A percentile compares a stretch with the other conserved stretches of the same genome.
Conservation (phyloP, 352 stramenopile species). For the Phytophthora tentaculata region DNA sequence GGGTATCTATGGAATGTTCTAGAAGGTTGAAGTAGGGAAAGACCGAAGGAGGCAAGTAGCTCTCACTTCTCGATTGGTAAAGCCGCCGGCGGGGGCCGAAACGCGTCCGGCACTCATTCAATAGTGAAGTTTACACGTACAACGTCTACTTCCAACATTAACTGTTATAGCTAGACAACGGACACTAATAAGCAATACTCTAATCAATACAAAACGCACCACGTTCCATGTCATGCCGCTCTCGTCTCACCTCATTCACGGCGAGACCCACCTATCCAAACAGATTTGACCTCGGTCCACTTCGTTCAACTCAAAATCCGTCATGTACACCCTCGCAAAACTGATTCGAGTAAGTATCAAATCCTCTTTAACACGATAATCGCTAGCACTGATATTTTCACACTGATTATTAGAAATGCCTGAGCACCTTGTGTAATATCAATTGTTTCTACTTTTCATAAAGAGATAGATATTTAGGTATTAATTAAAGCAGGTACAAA, state of each 20-base stretch:
- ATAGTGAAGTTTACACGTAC: no score
- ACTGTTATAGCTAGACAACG: slow-evolving; percentile 1
- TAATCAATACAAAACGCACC: slow-evolving; percentile 7
- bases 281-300: slow-evolving; percentile 18
- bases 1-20: no score
- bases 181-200: background rate
- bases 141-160: no score
- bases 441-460: background rate
- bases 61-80: no score
- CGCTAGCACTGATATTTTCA: no score
- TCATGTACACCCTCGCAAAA: background rate
- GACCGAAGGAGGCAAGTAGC: no score
- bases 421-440: background rate
- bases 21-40: no score
- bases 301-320: slow-evolving; percentile 24
- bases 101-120: no score
- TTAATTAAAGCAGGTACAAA: background rate
- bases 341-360: background rate
- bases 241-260: background rate
- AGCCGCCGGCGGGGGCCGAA: no score
- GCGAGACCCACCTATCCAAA: slow-evolving; percentile 9
- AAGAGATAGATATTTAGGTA: background rate
- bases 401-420: no score
- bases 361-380: background rate
- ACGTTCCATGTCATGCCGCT: background rate